These are phyloP conservation scores for Colletotrichum sp. DNA, from an alignment of 2,329 filamentous ascomycete genomes.

Conservation along the genomic window DNA sequence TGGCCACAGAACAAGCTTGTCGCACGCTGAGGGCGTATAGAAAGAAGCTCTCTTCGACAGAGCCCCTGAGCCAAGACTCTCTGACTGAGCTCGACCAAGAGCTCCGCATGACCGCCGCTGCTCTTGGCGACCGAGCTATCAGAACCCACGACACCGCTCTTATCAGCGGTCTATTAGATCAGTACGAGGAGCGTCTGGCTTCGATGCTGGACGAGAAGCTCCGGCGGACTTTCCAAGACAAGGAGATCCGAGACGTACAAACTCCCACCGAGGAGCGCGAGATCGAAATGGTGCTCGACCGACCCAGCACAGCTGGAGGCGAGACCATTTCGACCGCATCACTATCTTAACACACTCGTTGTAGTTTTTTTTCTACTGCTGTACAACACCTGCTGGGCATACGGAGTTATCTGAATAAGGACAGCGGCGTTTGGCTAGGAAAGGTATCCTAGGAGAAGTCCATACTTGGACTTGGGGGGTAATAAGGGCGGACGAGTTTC, in stretches of 20 bases:
- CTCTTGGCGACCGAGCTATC: conserved; percentile 61
- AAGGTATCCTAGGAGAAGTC: background rate
- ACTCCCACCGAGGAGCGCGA: conserved; percentile 37
- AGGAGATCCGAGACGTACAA: conserved; percentile 31
- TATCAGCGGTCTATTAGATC: conserved; percentile 67
- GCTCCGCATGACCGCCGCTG: conserved; percentile 65
- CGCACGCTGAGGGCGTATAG: conserved; percentile 66
- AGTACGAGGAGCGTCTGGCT: conserved; percentile 76
- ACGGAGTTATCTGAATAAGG: conserved; percentile 1
- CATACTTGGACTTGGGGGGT: background rate
- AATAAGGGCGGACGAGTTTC: background rate
- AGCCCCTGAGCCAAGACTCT: conserved; percentile 60
- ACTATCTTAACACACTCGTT: conserved; percentile 26
- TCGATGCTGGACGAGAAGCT: conserved; percentile 76
- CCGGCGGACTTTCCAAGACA: conserved; percentile 46
- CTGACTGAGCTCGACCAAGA: conserved; percentile 70
- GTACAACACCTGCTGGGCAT: conserved; percentile 9
- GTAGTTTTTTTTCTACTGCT: background rate
- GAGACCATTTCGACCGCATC: conserved; percentile 23
- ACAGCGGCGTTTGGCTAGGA: conserved; percentile 3
- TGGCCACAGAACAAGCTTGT: conserved; percentile 69
- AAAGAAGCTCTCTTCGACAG: conserved; percentile 64
- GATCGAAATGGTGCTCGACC: conserved; percentile 29
- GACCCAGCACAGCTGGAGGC: background rate
- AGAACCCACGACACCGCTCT: conserved; percentile 65